Evolutionary conservation across 78 protist genomes (phyloP).

Genomic region (Cavenderia fasciculata): DNA sequence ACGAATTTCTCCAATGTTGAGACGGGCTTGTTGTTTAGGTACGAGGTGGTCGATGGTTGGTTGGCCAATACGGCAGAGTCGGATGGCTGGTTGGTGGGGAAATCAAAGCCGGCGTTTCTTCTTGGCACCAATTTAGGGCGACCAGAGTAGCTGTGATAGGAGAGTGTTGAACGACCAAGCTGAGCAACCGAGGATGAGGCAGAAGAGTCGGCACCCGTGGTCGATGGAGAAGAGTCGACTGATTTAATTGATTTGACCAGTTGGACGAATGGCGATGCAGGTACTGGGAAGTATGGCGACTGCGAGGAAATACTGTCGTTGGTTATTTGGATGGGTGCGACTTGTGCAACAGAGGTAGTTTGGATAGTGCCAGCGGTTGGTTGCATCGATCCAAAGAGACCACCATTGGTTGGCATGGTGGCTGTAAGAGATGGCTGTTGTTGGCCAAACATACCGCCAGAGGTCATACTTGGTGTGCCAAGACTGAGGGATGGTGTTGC

Average conservation of each 20-base stretch:
- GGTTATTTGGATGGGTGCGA: neutral
- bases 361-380: too few species aligned
- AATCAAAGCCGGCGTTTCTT: neutral
- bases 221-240: neutral
- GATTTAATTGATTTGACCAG: constrained; percentile 8
- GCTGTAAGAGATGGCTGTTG: too few species aligned
- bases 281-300: constrained; percentile 46
- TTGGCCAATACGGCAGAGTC: too few species aligned
- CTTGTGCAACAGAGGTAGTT: too few species aligned
- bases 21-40: neutral
- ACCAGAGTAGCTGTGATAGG: constrained; percentile 45
- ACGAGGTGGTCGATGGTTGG: too few species aligned
- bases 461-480: neutral
- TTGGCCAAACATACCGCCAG: neutral
- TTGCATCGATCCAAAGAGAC: too few species aligned
- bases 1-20: constrained; percentile 37
- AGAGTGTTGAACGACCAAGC: neutral
- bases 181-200: constrained; percentile 20
- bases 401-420: too few species aligned
- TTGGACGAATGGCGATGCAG: constrained; percentile 25
- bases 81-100: too few species aligned
- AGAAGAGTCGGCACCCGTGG: neutral
- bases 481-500: neutral
- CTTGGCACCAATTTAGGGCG: constrained; percentile 22
- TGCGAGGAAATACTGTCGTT: neutral